These are phyloP conservation scores for Colletotrichum sp. DNA, from an alignment of 2,329 filamentous ascomycete species.

Conservation along the genomic window DNA sequence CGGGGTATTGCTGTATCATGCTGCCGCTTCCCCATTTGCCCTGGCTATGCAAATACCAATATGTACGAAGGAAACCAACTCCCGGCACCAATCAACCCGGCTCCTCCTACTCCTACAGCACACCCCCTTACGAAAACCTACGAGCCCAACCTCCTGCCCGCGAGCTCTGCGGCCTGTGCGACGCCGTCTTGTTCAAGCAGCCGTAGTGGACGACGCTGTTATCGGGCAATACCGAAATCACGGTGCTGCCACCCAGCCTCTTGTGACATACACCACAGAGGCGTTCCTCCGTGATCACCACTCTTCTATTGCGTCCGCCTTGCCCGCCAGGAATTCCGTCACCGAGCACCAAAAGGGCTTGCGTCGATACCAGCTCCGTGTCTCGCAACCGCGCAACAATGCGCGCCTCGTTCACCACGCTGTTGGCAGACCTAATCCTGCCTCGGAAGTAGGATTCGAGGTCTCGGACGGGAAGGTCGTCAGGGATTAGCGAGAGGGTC, in stretches of 20 bases:
- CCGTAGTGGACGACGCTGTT: conserved; percentile 83
- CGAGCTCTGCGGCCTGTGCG: conserved; percentile 35
- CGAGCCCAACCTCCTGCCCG: conserved; percentile 40
- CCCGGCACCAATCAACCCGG: conserved; percentile 9
- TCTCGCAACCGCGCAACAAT: conserved; percentile 79
- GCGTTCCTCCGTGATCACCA: conserved; percentile 84
- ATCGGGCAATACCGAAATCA: conserved; percentile 88
- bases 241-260: conserved; percentile 81
- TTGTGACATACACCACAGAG: conserved; percentile 95
- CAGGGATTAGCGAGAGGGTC: conserved; percentile 84
- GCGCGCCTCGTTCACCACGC: conserved; percentile 77
- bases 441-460: conserved; percentile 92
- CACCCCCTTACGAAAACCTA: conserved; percentile 30
- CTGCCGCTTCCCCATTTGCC: conserved; percentile 20
- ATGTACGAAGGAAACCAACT: conserved; percentile 6
- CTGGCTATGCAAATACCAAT: conserved; percentile 26
- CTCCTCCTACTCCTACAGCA: not conserved
- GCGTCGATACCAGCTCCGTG: conserved; percentile 78
- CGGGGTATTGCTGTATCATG: conserved; percentile 31
- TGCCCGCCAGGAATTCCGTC: conserved; percentile 60
- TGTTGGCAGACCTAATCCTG: conserved; percentile 85
- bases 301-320: conserved; percentile 63
- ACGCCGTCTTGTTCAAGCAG: conserved; percentile 63
- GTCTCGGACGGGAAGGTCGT: conserved; percentile 75
- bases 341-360: conserved; percentile 76